Base-by-base conservation (phyloP, 495 filamentous ascomycete genomes). In the Aspergillus nidulans region DNA sequence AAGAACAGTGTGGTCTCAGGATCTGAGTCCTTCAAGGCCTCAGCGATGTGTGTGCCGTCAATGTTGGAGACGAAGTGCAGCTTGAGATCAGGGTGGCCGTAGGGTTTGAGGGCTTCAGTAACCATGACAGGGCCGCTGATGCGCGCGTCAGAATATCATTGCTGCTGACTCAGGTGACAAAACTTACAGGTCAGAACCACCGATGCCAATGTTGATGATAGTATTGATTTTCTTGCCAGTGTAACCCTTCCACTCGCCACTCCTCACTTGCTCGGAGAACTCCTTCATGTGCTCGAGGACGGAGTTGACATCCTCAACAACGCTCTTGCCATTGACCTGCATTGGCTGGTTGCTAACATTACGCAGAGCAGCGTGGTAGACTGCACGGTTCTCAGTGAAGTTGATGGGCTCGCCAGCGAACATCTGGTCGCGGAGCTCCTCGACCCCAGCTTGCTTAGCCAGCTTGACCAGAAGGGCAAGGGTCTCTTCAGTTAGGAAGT, bases 41-140 rank as follows among this genome's bases (percentile, higher is more conserved):
- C 94, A 43, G 91, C 89, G 66, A 97, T 89, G 76, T 98, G 94
- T 47, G 94, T 97, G 59, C 94, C 94, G 68, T 98, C 94, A 64
- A 98, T 96, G 80, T 98, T 98, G 73, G 94, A 97, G 56, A 98
- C 94, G 65, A 98, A 98, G 81, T 97, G 94, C 45, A 97, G 79
- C 32, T 83, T 96, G 69, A 92, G 76, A 69, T 86, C 83, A 52
- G 85, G 85, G 71, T 88, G 83, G 39, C 88, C 88, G 69, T 98
- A 98, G 61, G 90, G 83, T 79, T 96, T 97, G 58, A 98, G 83
- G 15, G 94, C 90, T 72, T 98, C 94, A 30, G 90, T 91, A 53
- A 98, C 94, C 94, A 98, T 98, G 61, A 97, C 95, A 20, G 94
- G 94, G 36, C 94, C 94, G 59, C 91, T 96, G 44, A 9, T 16